phyloP scores from a whole-genome alignment of 305 asterid species.

The Fraxinus floribunda region DNA sequence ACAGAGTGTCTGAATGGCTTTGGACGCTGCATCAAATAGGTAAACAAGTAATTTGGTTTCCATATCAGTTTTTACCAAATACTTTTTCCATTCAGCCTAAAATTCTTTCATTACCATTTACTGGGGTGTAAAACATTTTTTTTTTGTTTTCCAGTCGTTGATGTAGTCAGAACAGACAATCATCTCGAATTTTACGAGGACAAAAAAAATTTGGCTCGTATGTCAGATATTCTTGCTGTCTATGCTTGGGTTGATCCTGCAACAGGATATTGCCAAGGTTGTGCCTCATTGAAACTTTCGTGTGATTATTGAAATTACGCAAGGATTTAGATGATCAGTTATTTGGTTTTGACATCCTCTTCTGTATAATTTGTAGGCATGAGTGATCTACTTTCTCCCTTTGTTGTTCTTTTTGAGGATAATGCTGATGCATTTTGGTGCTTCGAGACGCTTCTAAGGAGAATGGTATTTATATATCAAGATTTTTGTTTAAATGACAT shows the following conservation, averaged over 20 bases:
- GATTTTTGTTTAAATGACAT: conserved; percentile 5
- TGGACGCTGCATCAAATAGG: conserved; percentile 98
- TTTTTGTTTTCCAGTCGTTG: conserved; percentile 60
- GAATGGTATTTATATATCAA: conserved; percentile 59
- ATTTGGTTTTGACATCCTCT: conserved; percentile 28
- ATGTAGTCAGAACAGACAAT: conserved; percentile 95
- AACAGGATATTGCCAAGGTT: conserved; percentile 99
- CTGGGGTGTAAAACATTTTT: conserved; percentile 16
- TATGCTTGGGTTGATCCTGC: conserved; percentile 98
- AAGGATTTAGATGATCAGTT: conserved; percentile 5
- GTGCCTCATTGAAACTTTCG: conserved; percentile 12
- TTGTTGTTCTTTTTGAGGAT: conserved; percentile 94
- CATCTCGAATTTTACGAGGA: conserved; percentile 94
- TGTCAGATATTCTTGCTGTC: conserved; percentile 99
- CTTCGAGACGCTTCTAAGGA: conserved; percentile 95
- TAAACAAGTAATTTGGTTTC: conserved; percentile 23
- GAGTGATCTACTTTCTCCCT: conserved; percentile 97
- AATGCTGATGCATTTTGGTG: conserved; percentile 99
- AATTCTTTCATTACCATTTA: conserved; percentile 16
- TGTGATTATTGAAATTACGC: conserved; percentile 15
- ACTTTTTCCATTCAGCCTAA: not conserved
- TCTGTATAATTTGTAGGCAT: conserved; percentile 58
- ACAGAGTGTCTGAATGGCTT: conserved; percentile 93
- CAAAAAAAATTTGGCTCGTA: conserved; percentile 82
- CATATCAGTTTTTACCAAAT: not conserved